phyloP scores from a whole-genome alignment of 2,329 filamentous ascomycete species.

The Akanthomyces lecanii region DNA sequence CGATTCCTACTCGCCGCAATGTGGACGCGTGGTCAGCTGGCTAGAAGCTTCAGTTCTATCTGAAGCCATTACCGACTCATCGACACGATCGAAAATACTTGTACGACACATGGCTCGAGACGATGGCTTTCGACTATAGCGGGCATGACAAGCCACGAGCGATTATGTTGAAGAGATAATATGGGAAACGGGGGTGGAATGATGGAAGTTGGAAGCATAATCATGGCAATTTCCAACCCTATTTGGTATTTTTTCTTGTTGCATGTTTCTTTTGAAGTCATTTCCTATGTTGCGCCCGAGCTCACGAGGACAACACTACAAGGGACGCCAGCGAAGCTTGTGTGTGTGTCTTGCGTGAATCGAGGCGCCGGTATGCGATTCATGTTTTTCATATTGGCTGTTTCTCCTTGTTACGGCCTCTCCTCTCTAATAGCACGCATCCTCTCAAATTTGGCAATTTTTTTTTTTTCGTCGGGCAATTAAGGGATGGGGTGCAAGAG shows the following conservation, averaged over 20 bases:
- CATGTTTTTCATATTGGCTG: conserved; percentile 9
- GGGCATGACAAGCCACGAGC: not conserved
- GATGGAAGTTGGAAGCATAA: conserved; percentile 3
- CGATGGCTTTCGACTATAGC: not conserved
- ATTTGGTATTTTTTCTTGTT: conserved; percentile 8
- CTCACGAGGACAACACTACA: not conserved
- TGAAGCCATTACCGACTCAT: not conserved
- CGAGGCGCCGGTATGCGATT: conserved; percentile 2
- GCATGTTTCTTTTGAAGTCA: conserved; percentile 9
- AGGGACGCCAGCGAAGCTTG: not conserved
- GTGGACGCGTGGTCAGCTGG: not conserved
- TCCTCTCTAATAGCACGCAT: conserved; percentile 1
- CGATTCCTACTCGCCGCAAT: no score
- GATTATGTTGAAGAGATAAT: not conserved
- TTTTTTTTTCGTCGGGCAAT: conserved; percentile 5
- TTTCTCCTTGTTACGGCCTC: conserved; percentile 10
- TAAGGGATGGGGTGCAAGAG: conserved; percentile 17
- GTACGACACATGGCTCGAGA: not conserved
- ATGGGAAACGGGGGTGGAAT: not conserved
- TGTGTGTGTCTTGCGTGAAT: not conserved
- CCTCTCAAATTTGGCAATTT: not conserved
- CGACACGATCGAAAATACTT: not conserved
- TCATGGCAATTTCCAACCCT: conserved; percentile 1
- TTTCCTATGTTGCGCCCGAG: conserved; percentile 10
- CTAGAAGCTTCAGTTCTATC: not conserved